Evolutionary conservation across 2,329 filamentous ascomycete species (phyloP).

Genomic region (Biscogniauxia marginata): DNA sequence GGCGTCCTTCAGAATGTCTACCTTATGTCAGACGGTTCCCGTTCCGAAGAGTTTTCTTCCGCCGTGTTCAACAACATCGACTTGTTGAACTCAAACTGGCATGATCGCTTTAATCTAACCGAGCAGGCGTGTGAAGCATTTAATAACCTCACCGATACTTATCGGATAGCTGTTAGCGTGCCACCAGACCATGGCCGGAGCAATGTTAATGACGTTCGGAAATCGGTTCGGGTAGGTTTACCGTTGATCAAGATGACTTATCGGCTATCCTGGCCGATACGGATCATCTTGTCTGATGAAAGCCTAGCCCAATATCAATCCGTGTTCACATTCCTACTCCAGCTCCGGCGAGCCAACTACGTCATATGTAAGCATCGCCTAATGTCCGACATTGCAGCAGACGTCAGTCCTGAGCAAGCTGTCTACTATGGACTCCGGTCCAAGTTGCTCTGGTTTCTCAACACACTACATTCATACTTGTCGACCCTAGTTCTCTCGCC

Average conservation of each 20-base stretch:
- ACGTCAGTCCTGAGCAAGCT: slow-evolving; percentile 42
- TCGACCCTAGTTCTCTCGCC: slow-evolving; percentile 69
- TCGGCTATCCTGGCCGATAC: slow-evolving; percentile 63
- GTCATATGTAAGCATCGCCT: slow-evolving; percentile 59
- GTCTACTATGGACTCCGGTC: slow-evolving; percentile 62
- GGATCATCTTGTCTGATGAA: slow-evolving; percentile 69
- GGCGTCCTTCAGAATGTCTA: slow-evolving; percentile 71
- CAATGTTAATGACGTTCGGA: slow-evolving; percentile 46
- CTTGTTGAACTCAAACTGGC: slow-evolving; percentile 60
- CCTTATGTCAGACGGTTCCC: slow-evolving; percentile 71
- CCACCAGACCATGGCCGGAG: slow-evolving; percentile 39
- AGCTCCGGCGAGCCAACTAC: slow-evolving; percentile 69
- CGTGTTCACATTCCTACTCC: slow-evolving; percentile 73
- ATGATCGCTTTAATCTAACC: slow-evolving; percentile 77
- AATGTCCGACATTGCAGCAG: slow-evolving; percentile 39
- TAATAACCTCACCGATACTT: slow-evolving; percentile 54
- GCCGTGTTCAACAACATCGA: slow-evolving; percentile 77
- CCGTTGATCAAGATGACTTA: slow-evolving; percentile 66
- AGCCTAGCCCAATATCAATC: slow-evolving; percentile 67
- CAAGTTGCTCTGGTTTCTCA: slow-evolving; percentile 75
- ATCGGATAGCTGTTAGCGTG: slow-evolving; percentile 61
- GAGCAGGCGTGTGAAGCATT: slow-evolving; percentile 75
- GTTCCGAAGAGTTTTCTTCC: slow-evolving; percentile 63
- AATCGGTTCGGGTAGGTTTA: slow-evolving; percentile 61
- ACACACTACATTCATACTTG: slow-evolving; percentile 72